A percentile compares a stretch with the other conserved stretches of the same genome.
These are phyloP conservation scores for Fusarium bactridioides DNA, from an alignment of 2,329 filamentous ascomycete genomes.

Conservation along the genomic window DNA sequence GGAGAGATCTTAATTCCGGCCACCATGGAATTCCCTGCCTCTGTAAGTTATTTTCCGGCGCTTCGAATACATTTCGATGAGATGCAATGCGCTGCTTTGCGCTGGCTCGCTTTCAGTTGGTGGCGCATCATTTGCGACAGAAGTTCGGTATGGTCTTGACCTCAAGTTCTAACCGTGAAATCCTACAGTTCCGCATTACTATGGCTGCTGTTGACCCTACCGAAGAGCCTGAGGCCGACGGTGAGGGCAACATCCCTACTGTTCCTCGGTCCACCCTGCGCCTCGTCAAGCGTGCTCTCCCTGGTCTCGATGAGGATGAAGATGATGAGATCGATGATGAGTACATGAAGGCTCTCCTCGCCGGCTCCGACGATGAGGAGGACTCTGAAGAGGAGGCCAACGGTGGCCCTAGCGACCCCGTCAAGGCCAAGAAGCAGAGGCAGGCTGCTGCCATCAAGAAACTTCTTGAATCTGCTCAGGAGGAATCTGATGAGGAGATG, in stretches of 20 bases:
- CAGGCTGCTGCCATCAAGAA: slow-evolving; percentile 80
- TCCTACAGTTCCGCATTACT: slow-evolving; percentile 85
- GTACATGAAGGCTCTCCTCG: slow-evolving; percentile 65
- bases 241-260: slow-evolving; percentile 66
- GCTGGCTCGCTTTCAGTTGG: background rate
- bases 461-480: slow-evolving; percentile 73
- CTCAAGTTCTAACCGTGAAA: slow-evolving; percentile 27
- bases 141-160: background rate
- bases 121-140: slow-evolving; percentile 23
- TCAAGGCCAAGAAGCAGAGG: slow-evolving; percentile 87
- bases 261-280: slow-evolving; percentile 86
- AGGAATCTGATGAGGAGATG: slow-evolving; percentile 75
- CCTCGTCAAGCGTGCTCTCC: slow-evolving; percentile 78
- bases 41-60: slow-evolving; percentile 65
- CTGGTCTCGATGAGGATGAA: slow-evolving; percentile 64
- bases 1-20: slow-evolving; percentile 85
- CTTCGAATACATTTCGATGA: background rate
- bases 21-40: slow-evolving; percentile 79
- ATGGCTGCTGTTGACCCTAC: slow-evolving; percentile 98
- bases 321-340: slow-evolving; percentile 74
- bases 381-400: slow-evolving; percentile 72
- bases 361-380: slow-evolving; percentile 57
- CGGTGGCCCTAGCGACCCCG: slow-evolving; percentile 89
- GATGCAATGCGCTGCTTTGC: background rate
- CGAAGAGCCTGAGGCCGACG: slow-evolving; percentile 73